Percentiles rank a stretch among this genome's conserved stretches.
Evolutionary conservation across 805 yeast species (phyloP).

Genomic region (Pachysolen tannophilus): DNA sequence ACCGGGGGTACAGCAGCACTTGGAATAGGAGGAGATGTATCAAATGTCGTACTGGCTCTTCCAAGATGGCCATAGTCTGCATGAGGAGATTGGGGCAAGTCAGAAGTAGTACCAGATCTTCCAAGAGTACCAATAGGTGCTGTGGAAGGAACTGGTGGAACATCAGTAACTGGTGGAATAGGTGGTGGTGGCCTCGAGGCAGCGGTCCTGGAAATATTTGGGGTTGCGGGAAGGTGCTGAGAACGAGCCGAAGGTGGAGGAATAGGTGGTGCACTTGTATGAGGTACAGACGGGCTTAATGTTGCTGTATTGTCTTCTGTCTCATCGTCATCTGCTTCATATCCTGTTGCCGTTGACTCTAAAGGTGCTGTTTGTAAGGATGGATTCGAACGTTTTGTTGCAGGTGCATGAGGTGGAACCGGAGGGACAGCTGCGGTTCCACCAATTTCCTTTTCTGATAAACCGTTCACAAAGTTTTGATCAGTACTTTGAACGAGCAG

Average conservation of each 20-base stretch:
- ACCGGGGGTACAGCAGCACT: conserved; percentile 10
- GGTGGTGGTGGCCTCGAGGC: conserved; percentile 8
- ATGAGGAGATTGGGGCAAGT: too few species aligned
- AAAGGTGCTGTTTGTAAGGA: not conserved
- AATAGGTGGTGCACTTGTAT: conserved; percentile 6
- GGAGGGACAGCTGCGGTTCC: not conserved
- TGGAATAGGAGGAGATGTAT: conserved; percentile 1
- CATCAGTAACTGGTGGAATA: conserved; percentile 9
- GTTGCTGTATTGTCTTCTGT: too few species aligned
- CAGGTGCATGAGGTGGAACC: conserved; percentile 3
- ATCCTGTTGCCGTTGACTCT: conserved; percentile 38
- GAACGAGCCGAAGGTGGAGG: conserved; percentile 6
- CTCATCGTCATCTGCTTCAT: conserved; percentile 68
- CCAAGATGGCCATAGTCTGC: too few species aligned
- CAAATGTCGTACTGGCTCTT: too few species aligned
- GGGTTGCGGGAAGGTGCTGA: not conserved
- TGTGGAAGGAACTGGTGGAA: conserved; percentile 1
- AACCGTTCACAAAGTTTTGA: not conserved
- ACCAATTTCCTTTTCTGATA: conserved; percentile 9
- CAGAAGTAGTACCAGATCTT: too few species aligned
- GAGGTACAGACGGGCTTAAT: not conserved
- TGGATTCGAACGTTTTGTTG: too few species aligned
- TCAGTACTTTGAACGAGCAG: not conserved
- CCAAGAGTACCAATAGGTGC: not conserved
- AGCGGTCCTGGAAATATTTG: conserved; percentile 6